phyloP scores from a whole-genome alignment of 257 asterid genomes.

The Linderniella brevidens region DNA sequence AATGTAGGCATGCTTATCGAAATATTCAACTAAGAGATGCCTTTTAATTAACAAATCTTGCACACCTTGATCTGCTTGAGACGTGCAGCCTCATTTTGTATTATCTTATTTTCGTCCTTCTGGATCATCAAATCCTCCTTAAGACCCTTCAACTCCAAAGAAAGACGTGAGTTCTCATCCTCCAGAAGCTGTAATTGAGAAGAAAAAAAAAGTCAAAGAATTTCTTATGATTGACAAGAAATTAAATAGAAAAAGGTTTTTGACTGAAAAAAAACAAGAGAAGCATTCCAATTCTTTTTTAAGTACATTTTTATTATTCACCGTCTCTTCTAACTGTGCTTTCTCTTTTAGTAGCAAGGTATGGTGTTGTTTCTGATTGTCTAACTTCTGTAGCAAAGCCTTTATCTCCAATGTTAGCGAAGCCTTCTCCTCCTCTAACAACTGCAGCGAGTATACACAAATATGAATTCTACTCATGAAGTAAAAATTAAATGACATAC shows the following conservation, averaged over 20 bases:
- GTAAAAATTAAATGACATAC: background rate
- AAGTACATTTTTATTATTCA: conserved; percentile 25
- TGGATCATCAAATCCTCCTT: conserved; percentile 29
- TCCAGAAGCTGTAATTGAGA: conserved; percentile 33
- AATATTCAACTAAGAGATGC: background rate
- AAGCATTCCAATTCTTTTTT: background rate
- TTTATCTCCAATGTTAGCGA: conserved; percentile 19
- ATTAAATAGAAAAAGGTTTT: conserved; percentile 1
- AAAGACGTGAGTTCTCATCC: conserved; percentile 40
- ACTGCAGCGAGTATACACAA: conserved; percentile 18
- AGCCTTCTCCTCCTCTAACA: conserved; percentile 33
- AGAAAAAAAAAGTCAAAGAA: background rate
- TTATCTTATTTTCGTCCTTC: conserved; percentile 32
- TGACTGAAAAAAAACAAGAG: background rate
- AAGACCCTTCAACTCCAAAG: conserved; percentile 32
- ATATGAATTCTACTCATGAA: background rate
- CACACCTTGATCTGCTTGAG: conserved; percentile 40
- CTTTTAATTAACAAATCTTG: background rate
- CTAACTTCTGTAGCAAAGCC: conserved; percentile 27
- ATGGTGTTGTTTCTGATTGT: conserved; percentile 26
- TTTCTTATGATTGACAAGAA: conserved; percentile 4
- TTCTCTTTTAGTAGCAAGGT: conserved; percentile 25
- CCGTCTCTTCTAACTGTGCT: conserved; percentile 19
- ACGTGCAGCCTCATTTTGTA: conserved; percentile 32
- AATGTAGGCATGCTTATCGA: background rate